Percentiles rank a stretch among this genome's conserved stretches.
Conservation (phyloP, 2,329 filamentous ascomycete genomes). For the Rhytidhysteron rufulum region DNA sequence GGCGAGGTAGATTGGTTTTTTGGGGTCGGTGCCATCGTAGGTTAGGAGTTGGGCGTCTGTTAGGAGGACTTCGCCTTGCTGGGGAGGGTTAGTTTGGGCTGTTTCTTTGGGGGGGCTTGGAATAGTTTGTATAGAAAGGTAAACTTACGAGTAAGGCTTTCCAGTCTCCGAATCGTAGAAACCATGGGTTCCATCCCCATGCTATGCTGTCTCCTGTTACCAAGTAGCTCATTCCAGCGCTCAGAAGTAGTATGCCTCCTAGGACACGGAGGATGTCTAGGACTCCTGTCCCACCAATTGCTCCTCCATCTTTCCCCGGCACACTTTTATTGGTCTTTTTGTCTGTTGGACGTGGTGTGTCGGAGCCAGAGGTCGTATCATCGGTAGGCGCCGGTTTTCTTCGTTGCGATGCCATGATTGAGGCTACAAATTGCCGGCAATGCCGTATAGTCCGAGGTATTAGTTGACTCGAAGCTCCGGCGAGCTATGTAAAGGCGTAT, state of each 20-base stretch:
- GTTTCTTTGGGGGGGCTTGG: too few species aligned
- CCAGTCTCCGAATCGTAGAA: conserved; percentile 33
- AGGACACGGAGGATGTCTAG: conserved; percentile 68
- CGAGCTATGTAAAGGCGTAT: too few species aligned
- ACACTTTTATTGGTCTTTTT: background rate
- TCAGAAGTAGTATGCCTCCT: conserved; percentile 62
- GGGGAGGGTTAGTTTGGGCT: too few species aligned
- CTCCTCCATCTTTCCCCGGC: background rate
- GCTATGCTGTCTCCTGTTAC: conserved; percentile 60
- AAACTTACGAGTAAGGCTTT: conserved; percentile 26
- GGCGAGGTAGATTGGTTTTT: conserved; percentile 81
- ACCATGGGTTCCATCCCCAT: conserved; percentile 37
- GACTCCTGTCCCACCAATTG: conserved; percentile 35
- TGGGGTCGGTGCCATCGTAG: conserved; percentile 74
- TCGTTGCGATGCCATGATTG: too few species aligned
- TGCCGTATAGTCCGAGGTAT: too few species aligned
- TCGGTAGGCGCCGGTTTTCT: too few species aligned
- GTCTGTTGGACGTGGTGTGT: conserved; percentile 5
- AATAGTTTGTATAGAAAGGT: background rate
- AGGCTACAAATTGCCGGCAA: too few species aligned
- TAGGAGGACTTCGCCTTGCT: conserved; percentile 61
- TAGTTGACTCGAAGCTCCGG: too few species aligned
- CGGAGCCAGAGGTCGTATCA: too few species aligned
- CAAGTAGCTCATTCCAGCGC: conserved; percentile 70
- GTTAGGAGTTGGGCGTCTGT: conserved; percentile 69